Percentiles rank a stretch among this genome's conserved stretches.
These are phyloP conservation scores for Naganishia liquefaciens DNA, from an alignment of 1,284 basidiomycete species.

Conservation along the genomic window DNA sequence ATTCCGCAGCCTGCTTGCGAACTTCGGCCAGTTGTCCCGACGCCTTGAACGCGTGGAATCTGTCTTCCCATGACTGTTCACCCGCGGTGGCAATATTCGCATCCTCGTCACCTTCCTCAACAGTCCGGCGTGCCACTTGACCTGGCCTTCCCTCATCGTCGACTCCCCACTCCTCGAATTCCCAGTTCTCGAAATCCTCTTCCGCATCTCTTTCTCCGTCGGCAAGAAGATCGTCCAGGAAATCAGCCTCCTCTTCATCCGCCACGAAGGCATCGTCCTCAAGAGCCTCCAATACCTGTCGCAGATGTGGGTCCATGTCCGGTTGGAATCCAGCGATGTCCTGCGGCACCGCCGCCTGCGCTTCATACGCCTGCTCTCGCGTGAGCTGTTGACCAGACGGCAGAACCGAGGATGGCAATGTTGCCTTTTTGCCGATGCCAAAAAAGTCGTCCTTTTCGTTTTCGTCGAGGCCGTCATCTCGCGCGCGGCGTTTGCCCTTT, in stretches of 20 bases:
- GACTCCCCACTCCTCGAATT: constrained; percentile 60
- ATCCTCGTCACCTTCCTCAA: constrained; percentile 35
- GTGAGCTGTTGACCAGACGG: constrained; percentile 73
- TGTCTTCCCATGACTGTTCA: constrained; percentile 65
- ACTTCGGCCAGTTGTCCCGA: constrained; percentile 48
- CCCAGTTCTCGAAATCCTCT: constrained; percentile 46
- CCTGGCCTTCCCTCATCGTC: constrained; percentile 41
- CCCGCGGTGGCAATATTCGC: constrained; percentile 44
- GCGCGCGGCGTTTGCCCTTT: constrained; percentile 44
- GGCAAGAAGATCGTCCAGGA: constrained; percentile 49
- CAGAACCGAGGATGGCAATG: constrained; percentile 68
- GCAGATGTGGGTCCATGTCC: constrained; percentile 93
- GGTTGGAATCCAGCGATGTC: constrained; percentile 87
- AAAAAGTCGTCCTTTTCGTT: constrained; percentile 31
- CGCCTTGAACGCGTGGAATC: constrained; percentile 74
- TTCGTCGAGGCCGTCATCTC: constrained; percentile 34
- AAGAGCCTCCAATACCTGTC: constrained; percentile 89
- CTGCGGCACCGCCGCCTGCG: constrained; percentile 69
- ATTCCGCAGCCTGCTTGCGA: constrained; percentile 44
- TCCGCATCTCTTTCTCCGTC: constrained; percentile 59
- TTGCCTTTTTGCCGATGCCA: constrained; percentile 24
- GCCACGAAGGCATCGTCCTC: constrained; percentile 95
- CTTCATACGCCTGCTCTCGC: constrained; percentile 64
- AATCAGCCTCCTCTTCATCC: constrained; percentile 55
- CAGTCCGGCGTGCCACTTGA: neutral